Evolutionary conservation across 2,329 filamentous ascomycete genomes (phyloP).

Genomic region (Aspergillus neoniger): DNA sequence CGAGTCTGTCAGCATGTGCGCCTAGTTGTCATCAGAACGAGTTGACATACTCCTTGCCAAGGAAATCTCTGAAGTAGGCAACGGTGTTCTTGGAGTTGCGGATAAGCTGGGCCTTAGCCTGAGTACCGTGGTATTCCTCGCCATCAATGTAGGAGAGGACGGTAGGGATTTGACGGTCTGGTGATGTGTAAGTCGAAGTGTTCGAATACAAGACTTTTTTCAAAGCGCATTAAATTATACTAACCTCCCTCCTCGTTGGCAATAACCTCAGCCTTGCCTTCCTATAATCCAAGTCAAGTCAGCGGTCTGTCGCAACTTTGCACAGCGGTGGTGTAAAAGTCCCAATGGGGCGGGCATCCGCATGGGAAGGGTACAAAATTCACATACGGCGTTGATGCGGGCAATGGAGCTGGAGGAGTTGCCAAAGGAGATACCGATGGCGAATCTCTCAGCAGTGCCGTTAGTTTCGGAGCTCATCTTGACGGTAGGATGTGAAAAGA

Average conservation of each 20-base stretch:
- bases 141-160: conserved; percentile 92
- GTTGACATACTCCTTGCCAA: conserved; percentile 77
- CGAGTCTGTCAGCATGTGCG: conserved; percentile 14
- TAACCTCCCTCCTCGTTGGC: conserved; percentile 93
- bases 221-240: conserved; percentile 1
- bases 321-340: neutral
- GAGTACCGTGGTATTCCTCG: conserved; percentile 93
- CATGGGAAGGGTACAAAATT: neutral
- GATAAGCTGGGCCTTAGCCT: conserved; percentile 91
- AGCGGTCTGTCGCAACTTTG: neutral
- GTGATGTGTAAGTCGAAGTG: conserved; percentile 20
- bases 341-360: neutral
- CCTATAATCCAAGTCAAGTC: conserved; percentile 46
- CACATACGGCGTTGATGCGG: conserved; percentile 66
- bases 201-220: neutral
- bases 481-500: conserved; percentile 14
- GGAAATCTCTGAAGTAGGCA: conserved; percentile 92
- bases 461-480: conserved; percentile 57
- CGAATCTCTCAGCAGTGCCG: conserved; percentile 59
- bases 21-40: neutral
- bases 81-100: conserved; percentile 92
- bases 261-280: conserved; percentile 96
- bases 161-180: conserved; percentile 95
- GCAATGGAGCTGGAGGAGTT: conserved; percentile 99
- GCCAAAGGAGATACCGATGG: conserved; percentile 96